Base-by-base conservation (phyloP, 108 stramenopile genomes). In the Cyclotella cryptica region DNA sequence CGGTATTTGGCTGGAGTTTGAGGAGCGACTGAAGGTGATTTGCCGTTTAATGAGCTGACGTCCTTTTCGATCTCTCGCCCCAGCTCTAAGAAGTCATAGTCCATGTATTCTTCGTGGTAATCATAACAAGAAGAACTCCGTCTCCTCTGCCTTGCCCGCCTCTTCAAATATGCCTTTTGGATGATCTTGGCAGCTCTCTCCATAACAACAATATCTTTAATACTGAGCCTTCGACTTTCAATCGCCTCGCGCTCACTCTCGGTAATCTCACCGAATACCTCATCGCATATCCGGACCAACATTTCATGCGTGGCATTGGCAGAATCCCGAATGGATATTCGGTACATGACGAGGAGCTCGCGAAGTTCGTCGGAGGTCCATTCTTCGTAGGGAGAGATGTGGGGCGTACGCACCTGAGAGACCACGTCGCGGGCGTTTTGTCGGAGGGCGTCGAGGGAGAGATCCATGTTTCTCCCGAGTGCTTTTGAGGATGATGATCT, bases 261-360 rank as follows among this genome's bases (percentile, higher is more conserved):
- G 45, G 71, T 62, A 69, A 62, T 51, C 11, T 47, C 67, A 22
- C 75, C 81, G 60, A 87, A 87, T 12, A 85, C 77, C 18, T 71
- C 66, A 17, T 87, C 84, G 55, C 87, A 87, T 40, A 87, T 84
- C 60, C 81, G 71, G 30, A 85, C 84, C 17, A 87, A 41, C 51
- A 68, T 85, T 58, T 82, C 84, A 49, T 87, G 87, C 5, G 81
- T 69, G 35, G 81, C 78, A 59, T 82, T 68, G 67, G 73, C 67
- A n/a, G 80, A 82, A 22, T 84, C 87, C 41, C 84, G 69, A 30
- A 87, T 65, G 55, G 80, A 74, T n/a, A 87, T 71, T 42, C 72
- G 70, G 81, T 79, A 68, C 27, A 75, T 19, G n/a, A 82, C 84
- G 21, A 87, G 73, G 9, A 87, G 78, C 9, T 84, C 75, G 17